These are phyloP conservation scores for Penicillium odoratum DNA, from an alignment of 495 filamentous ascomycete genomes.

Conservation along the genomic window DNA sequence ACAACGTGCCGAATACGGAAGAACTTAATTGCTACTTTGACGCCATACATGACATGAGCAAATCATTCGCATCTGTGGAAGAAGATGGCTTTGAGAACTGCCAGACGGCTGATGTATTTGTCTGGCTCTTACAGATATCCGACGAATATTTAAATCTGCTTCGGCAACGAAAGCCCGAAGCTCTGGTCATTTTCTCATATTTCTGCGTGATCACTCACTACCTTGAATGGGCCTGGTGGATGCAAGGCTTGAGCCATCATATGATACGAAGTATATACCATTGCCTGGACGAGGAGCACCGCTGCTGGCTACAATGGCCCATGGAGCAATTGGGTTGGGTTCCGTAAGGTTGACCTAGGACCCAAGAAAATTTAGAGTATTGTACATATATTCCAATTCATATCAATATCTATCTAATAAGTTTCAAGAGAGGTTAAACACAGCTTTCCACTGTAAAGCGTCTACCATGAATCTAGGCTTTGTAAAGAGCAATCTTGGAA, in stretches of 20 bases:
- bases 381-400: no score
- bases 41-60: slow-evolving; percentile 13
- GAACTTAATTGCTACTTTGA: slow-evolving; percentile 13
- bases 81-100: slow-evolving; percentile 6
- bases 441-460: no score
- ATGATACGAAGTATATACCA: slow-evolving; percentile 36
- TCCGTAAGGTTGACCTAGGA: background rate
- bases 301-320: slow-evolving; percentile 43
- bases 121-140: slow-evolving; percentile 38
- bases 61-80: slow-evolving; percentile 16
- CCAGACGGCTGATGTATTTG: slow-evolving; percentile 31
- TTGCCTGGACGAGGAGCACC: slow-evolving; percentile 37
- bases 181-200: slow-evolving; percentile 33
- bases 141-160: slow-evolving; percentile 34
- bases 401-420: no score
- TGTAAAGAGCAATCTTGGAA: no score
- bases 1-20: slow-evolving; percentile 7
- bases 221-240: slow-evolving; percentile 44
- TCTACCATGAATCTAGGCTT: no score
- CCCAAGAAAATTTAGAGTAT: no score
- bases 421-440: no score
- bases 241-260: slow-evolving; percentile 35
- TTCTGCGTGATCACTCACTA: slow-evolving; percentile 39
- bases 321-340: slow-evolving; percentile 44
- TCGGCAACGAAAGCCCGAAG: slow-evolving; percentile 25